A percentile compares a stretch with the other conserved stretches of the same genome.
Evolutionary conservation across 257 asterid genomes (phyloP).

Genomic region (Solanum etuberosum): DNA sequence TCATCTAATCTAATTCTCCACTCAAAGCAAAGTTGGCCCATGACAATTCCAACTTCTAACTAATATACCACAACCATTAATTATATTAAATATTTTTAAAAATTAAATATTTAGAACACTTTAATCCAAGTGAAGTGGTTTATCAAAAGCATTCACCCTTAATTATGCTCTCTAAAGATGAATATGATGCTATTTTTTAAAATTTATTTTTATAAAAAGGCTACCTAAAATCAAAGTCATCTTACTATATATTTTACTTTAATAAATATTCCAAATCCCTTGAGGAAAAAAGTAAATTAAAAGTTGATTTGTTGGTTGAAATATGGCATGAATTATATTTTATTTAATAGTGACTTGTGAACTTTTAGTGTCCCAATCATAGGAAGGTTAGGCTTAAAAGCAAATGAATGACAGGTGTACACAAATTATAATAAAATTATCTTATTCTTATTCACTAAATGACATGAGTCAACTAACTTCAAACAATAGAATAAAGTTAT

Average conservation of each 20-base stretch:
- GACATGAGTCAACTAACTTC: neutral
- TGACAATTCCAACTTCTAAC: neutral
- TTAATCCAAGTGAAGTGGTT: neutral
- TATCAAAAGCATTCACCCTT: neutral
- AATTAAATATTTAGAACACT: neutral
- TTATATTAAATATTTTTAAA: neutral
- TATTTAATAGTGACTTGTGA: neutral
- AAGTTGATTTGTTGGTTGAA: neutral
- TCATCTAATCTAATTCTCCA: neutral
- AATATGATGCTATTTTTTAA: neutral
- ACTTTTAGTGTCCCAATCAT: constrained; percentile 1
- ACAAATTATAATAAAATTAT: neutral
- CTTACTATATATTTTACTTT: neutral
- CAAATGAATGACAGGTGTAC: neutral
- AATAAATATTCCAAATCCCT: neutral
- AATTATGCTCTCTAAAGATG: neutral
- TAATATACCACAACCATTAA: neutral
- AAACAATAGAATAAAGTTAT: neutral
- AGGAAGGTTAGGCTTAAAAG: constrained; percentile 3
- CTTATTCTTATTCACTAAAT: neutral
- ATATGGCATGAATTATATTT: neutral
- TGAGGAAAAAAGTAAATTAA: neutral
- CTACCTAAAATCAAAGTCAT: neutral
- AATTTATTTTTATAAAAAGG: neutral
- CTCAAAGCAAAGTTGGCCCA: neutral